Evolutionary conservation across 331 rosid genomes (phyloP).

Genomic region (Malus hybrid): DNA sequence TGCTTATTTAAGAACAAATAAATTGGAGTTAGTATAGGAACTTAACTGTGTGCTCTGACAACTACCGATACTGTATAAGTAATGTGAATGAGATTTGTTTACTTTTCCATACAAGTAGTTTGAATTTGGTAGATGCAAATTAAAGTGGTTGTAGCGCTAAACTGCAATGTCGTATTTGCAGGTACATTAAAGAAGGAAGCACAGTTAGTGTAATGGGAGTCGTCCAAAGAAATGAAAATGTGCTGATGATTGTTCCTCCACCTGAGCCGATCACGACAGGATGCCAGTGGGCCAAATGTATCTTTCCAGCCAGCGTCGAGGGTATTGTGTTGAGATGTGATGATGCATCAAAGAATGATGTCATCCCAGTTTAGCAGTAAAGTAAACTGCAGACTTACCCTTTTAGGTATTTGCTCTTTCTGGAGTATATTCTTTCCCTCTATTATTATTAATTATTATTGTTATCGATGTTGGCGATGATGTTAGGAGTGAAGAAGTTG

Average conservation of each 20-base stretch:
- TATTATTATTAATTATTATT: background rate
- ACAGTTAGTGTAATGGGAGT: constrained; percentile 96
- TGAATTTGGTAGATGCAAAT: background rate
- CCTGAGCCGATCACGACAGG: constrained; percentile 81
- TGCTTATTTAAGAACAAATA: background rate
- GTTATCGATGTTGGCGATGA: constrained; percentile 18
- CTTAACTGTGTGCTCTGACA: too few species aligned
- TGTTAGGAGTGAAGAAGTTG: constrained; percentile 18
- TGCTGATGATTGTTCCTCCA: constrained; percentile 94
- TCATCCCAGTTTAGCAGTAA: constrained; percentile 72
- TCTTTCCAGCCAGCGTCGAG: constrained; percentile 92
- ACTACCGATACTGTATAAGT: too few species aligned
- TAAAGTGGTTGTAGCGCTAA: constrained; percentile 5
- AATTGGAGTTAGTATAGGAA: background rate
- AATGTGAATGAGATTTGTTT: too few species aligned
- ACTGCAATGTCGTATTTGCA: constrained; percentile 22
- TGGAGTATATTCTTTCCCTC: constrained; percentile 26
- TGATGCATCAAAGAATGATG: constrained; percentile 82
- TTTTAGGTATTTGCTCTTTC: constrained; percentile 35
- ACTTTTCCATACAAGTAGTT: background rate
- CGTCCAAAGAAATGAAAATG: constrained; percentile 91
- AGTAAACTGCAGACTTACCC: constrained; percentile 3
- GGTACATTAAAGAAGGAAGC: constrained; percentile 98
- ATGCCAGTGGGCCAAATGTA: constrained; percentile 81
- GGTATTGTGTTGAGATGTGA: constrained; percentile 97